Conservation (phyloP, 306 rosid species). For the Fragaria vesca region DNA sequence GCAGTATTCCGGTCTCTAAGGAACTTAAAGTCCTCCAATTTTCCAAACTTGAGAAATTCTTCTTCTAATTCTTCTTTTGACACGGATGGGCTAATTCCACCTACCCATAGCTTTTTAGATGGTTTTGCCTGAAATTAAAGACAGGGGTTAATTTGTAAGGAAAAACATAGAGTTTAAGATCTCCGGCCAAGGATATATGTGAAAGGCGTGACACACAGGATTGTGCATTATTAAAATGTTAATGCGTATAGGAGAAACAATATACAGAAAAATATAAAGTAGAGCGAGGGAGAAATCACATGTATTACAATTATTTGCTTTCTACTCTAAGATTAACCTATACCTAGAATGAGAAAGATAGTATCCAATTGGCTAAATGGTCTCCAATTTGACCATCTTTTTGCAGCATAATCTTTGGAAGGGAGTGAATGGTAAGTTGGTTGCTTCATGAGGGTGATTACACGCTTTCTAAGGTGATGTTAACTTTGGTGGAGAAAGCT, state of each 20-base stretch:
- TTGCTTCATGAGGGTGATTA: not conserved
- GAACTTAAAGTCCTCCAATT: constrained; percentile 82
- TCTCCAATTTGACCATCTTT: not conserved
- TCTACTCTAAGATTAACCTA: not conserved
- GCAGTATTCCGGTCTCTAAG: constrained; percentile 86
- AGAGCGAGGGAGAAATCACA: not conserved
- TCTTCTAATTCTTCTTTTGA: constrained; percentile 80
- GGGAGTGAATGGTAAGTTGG: not conserved
- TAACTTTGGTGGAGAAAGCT: not conserved
- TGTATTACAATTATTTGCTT: not conserved
- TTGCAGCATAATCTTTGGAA: not conserved
- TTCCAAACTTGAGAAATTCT: constrained; percentile 80
- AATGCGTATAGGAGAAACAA: not conserved
- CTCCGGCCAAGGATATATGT: not conserved
- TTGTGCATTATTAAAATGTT: not conserved
- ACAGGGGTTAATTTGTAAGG: constrained; percentile 2
- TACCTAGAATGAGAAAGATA: not conserved
- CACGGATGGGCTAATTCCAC: constrained; percentile 84
- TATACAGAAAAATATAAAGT: not conserved
- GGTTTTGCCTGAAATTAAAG: constrained; percentile 75
- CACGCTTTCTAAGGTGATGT: not conserved
- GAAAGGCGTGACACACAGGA: not conserved
- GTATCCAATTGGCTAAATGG: not conserved
- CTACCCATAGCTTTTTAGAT: constrained; percentile 87
- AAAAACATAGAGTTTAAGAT: constrained; percentile 9